A percentile compares a stretch with the other conserved stretches of the same genome.
Conservation (phyloP, 352 stramenopile species). For the Globisporangium spinosum region DNA sequence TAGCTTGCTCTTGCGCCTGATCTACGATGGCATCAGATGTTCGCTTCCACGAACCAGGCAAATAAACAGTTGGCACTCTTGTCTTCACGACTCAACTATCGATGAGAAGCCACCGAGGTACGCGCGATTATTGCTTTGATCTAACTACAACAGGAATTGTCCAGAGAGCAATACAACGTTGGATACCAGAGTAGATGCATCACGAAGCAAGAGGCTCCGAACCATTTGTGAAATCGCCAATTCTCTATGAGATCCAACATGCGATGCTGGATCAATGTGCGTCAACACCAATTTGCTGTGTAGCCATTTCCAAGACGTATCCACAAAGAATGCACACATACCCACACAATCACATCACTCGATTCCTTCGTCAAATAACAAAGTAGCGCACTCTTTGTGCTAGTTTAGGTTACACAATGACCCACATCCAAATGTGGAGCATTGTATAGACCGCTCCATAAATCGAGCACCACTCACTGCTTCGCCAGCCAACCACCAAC, state of each 20-base stretch:
- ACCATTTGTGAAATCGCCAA: no score
- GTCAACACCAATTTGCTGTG: no score
- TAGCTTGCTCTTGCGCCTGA: not conserved
- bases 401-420: not conserved
- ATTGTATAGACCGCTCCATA: not conserved
- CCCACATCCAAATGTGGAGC: not conserved
- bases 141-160: no score
- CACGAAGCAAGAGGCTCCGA: no score
- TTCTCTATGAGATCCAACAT: no score
- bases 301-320: no score
- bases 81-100: not conserved
- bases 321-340: not conserved
- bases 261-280: no score
- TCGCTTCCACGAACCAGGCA: not conserved
- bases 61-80: not conserved
- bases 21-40: not conserved
- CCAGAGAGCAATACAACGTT: no score
- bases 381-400: no score
- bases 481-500: slow-evolving; percentile 11
- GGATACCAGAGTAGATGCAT: no score
- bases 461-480: not conserved
- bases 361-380: not conserved
- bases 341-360: not conserved
- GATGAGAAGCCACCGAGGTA: not conserved
- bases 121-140: no score